Evolutionary conservation across 2,329 filamentous ascomycete genomes (phyloP).

Genomic region (Lasiodiplodia gonubiensis): DNA sequence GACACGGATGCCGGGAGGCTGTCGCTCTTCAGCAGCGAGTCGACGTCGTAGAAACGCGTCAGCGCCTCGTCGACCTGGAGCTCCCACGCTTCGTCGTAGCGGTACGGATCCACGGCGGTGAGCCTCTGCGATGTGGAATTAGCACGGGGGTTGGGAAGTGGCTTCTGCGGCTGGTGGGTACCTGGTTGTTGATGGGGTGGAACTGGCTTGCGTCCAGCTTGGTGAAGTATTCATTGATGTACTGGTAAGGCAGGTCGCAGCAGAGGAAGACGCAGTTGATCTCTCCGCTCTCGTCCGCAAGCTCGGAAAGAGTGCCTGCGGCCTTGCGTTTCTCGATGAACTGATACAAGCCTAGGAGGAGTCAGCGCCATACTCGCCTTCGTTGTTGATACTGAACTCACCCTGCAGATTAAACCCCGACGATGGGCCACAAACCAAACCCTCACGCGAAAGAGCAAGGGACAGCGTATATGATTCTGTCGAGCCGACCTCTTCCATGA

Average conservation of each 20-base stretch:
- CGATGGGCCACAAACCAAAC: conserved; percentile 65
- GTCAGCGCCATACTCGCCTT: not conserved
- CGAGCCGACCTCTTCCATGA: conserved; percentile 63
- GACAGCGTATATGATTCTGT: conserved; percentile 60
- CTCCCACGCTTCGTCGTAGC: conserved; percentile 30
- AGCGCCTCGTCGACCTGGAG: conserved; percentile 32
- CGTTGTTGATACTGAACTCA: conserved; percentile 29
- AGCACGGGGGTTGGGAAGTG: conserved; percentile 32
- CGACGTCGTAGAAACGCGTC: conserved; percentile 22
- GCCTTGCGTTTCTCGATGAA: conserved; percentile 57
- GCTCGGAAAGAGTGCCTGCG: conserved; percentile 50
- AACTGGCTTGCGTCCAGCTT: conserved; percentile 59
- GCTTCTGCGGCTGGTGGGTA: conserved; percentile 31
- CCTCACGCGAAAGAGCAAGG: conserved; percentile 61
- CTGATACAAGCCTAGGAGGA: conserved; percentile 50
- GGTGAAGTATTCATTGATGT: conserved; percentile 65
- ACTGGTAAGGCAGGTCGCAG: conserved; percentile 69
- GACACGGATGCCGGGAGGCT: not conserved
- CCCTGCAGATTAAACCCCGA: conserved; percentile 62
- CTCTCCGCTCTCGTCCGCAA: conserved; percentile 54
- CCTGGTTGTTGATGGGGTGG: conserved; percentile 56
- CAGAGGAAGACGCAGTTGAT: conserved; percentile 65
- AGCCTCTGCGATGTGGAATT: conserved; percentile 29
- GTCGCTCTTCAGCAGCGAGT: not conserved
- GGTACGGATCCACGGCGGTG: conserved; percentile 24